phyloP scores from a whole-genome alignment of 2,329 filamentous ascomycete species.

The Clarireedia monteithiana region DNA sequence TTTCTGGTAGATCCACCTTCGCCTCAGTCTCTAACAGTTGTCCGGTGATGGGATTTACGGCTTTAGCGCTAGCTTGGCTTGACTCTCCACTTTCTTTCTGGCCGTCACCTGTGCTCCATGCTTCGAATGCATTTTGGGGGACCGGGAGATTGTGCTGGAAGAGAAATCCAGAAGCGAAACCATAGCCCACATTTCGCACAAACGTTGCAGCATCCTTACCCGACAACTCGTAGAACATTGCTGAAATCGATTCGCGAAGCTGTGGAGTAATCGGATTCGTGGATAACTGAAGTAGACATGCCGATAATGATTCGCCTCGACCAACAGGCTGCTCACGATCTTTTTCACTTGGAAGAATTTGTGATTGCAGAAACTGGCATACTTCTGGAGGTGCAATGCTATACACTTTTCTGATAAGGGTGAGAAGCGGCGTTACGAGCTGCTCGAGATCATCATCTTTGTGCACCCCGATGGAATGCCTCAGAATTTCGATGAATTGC shows the following conservation, averaged over 20 bases:
- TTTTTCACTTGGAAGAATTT: conserved; percentile 66
- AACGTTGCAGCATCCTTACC: conserved; percentile 72
- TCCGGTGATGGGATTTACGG: conserved; percentile 27
- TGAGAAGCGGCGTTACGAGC: conserved; percentile 63
- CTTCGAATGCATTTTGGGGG: conserved; percentile 56
- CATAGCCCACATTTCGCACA: conserved; percentile 88
- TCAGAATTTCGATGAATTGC: conserved; percentile 63
- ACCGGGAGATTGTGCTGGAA: conserved; percentile 76
- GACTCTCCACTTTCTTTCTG: conserved; percentile 18
- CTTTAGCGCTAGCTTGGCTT: conserved; percentile 17
- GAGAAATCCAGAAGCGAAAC: conserved; percentile 84
- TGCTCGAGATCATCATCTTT: conserved; percentile 63
- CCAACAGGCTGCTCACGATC: conserved; percentile 76
- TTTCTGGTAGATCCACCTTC: conserved; percentile 50
- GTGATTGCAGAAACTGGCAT: conserved; percentile 53
- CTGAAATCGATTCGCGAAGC: conserved; percentile 65
- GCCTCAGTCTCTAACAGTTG: conserved; percentile 25
- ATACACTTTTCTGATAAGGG: conserved; percentile 64
- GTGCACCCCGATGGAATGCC: conserved; percentile 56
- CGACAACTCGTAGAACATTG: conserved; percentile 81
- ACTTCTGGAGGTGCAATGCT: conserved; percentile 57
- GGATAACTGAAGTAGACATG: conserved; percentile 69
- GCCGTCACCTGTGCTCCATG: conserved; percentile 32
- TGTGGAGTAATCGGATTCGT: conserved; percentile 65
- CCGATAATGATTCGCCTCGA: conserved; percentile 63